Conservation (phyloP, 768 basidiomycete genomes). For the Boletus tylopilopsis region DNA sequence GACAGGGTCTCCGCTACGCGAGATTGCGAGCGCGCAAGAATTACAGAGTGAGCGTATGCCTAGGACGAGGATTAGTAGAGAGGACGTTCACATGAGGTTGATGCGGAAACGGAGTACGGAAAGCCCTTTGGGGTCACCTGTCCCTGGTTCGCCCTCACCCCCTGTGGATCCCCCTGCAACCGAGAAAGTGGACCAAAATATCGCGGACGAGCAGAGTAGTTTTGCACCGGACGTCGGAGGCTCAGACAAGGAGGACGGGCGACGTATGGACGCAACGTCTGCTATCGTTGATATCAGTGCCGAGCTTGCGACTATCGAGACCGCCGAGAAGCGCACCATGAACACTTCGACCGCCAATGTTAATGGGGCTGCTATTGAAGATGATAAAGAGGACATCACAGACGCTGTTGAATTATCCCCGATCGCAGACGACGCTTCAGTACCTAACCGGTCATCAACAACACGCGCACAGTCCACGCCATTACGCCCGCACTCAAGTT, state of each 20-base stretch:
- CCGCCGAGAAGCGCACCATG: conserved; percentile 40
- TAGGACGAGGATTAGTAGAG: conserved; percentile 48
- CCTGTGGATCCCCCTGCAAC: background rate
- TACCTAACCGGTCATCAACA: background rate
- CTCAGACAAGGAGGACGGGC: conserved; percentile 24
- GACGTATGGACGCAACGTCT: conserved; percentile 38
- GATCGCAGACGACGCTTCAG: background rate
- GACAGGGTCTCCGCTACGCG: conserved; percentile 29
- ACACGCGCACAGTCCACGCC: conserved; percentile 8
- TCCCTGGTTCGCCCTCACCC: conserved; percentile 8
- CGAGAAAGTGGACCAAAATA: background rate
- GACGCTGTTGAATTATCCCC: background rate
- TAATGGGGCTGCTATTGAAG: background rate
- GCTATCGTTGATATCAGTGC: conserved; percentile 37
- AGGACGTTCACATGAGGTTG: conserved; percentile 50
- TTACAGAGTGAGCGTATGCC: conserved; percentile 18
- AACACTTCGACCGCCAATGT: conserved; percentile 6
- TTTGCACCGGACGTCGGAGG: background rate
- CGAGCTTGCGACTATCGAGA: conserved; percentile 49
- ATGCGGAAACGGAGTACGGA: conserved; percentile 42
- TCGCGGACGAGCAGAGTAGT: background rate
- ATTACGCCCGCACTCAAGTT: conserved; percentile 11
- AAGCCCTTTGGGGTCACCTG: conserved; percentile 34
- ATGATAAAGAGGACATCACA: background rate
- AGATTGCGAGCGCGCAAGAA: conserved; percentile 20